Evolutionary conservation across 1,284 basidiomycete genomes (phyloP).

Genomic region (Sporisorium graminicola): DNA sequence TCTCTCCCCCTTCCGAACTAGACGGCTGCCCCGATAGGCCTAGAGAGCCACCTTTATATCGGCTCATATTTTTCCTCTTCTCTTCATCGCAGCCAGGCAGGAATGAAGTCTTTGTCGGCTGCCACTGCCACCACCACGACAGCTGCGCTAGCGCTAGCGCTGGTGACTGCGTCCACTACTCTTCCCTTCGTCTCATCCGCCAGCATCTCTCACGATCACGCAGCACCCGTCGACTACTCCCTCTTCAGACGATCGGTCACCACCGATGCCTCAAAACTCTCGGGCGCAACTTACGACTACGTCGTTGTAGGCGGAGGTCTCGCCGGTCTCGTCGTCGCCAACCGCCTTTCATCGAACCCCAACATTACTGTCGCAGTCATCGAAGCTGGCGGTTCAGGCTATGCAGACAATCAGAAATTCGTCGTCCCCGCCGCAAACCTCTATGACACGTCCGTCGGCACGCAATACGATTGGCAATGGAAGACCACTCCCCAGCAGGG

Average conservation of each 20-base stretch:
- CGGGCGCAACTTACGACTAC: conserved; percentile 67
- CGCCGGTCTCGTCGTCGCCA: conserved; percentile 61
- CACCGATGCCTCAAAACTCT: conserved; percentile 29
- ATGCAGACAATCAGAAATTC: conserved; percentile 38
- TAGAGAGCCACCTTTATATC: neutral
- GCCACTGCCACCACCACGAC: conserved; percentile 3
- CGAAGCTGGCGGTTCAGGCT: conserved; percentile 73
- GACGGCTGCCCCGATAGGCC: neutral
- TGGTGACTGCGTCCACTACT: neutral
- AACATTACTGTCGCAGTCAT: conserved; percentile 63
- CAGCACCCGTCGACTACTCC: conserved; percentile 22
- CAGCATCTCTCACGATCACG: neutral
- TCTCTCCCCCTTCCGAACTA: neutral
- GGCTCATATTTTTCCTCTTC: too few relatives aligned
- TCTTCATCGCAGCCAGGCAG: neutral
- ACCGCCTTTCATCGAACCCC: conserved; percentile 57
- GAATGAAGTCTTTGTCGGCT: conserved; percentile 17
- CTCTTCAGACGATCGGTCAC: conserved; percentile 32
- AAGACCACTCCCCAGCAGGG: conserved; percentile 40
- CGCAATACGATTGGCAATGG: conserved; percentile 60
- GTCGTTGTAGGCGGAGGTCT: conserved; percentile 75
- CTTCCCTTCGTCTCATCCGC: conserved; percentile 6
- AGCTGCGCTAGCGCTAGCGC: neutral
- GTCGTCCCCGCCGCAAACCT: conserved; percentile 50
- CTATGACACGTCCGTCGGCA: conserved; percentile 53